These are phyloP conservation scores for Syzygium malaccense DNA, from an alignment of 441 rosid species.

Conservation along the genomic window DNA sequence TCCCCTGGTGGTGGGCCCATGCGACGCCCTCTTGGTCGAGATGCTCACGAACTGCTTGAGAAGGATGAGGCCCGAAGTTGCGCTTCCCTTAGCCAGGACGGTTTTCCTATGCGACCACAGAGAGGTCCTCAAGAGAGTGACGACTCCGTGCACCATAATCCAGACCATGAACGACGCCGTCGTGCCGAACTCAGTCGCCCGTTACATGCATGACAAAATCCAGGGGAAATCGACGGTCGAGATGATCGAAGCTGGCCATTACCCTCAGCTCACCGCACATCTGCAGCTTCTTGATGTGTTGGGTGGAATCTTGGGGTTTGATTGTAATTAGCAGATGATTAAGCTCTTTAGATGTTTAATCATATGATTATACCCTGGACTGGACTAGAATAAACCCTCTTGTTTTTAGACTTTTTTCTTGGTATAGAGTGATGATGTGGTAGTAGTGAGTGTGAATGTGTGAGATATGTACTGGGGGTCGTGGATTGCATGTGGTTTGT, in stretches of 20 bases:
- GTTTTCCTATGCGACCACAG: constrained; percentile 67
- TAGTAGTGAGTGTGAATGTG: background rate
- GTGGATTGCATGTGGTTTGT: background rate
- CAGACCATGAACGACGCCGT: constrained; percentile 45
- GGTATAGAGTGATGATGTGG: background rate
- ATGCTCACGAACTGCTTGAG: constrained; percentile 22
- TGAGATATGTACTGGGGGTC: too few species aligned
- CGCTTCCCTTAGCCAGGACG: constrained; percentile 44
- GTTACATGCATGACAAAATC: constrained; percentile 56
- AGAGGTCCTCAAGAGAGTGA: constrained; percentile 39
- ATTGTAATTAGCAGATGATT: background rate
- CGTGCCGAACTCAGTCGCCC: constrained; percentile 57
- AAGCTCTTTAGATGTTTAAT: background rate
- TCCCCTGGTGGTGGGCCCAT: constrained; percentile 28
- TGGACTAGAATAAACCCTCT: background rate
- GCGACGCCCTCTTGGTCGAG: constrained; percentile 31
- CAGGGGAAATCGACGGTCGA: constrained; percentile 44
- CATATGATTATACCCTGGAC: background rate
- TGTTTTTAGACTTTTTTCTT: background rate
- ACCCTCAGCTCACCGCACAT: constrained; percentile 63
- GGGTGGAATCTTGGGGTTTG: constrained; percentile 4
- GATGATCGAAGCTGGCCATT: constrained; percentile 46
- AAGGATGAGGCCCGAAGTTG: constrained; percentile 54
- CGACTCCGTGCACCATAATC: constrained; percentile 56
- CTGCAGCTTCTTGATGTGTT: background rate